Conservation (phyloP, 805 yeast species). For the Suhomyces prunicola region DNA sequence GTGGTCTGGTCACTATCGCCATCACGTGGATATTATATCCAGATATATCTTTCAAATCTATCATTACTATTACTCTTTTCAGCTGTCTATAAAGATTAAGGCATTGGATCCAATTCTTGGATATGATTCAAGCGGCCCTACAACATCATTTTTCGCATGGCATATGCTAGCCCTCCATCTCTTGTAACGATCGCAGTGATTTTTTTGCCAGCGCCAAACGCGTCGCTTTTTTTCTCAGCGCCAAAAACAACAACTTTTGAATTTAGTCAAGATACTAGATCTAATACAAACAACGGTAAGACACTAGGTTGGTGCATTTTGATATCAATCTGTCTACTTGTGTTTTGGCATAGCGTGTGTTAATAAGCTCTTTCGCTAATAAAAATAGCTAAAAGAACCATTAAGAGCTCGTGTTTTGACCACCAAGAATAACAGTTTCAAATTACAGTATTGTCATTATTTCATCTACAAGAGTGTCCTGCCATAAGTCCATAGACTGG, state of each 20-base stretch:
- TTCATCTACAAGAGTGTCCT: background rate
- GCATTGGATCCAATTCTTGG: background rate
- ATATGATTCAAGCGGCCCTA: background rate
- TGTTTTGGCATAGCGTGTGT: background rate
- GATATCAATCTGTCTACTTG: background rate
- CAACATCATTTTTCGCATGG: background rate
- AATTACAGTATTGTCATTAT: background rate
- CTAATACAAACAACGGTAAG: background rate
- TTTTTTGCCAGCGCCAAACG: conserved; percentile 1
- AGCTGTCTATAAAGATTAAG: background rate
- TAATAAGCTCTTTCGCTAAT: background rate
- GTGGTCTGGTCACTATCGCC: background rate
- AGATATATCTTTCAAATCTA: background rate
- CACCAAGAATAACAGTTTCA: background rate
- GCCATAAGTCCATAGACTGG: background rate
- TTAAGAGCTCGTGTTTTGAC: background rate
- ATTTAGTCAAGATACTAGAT: background rate
- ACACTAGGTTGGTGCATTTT: background rate
- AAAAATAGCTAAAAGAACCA: background rate
- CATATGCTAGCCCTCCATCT: background rate
- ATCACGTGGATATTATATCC: background rate
- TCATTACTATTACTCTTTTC: background rate
- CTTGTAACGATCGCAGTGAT: background rate
- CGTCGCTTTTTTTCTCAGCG: conserved; percentile 1
- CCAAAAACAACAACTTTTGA: background rate